These are phyloP conservation scores for Aspergillus nomiae DNA, from an alignment of 2,329 filamentous ascomycete genomes.

Conservation along the genomic window DNA sequence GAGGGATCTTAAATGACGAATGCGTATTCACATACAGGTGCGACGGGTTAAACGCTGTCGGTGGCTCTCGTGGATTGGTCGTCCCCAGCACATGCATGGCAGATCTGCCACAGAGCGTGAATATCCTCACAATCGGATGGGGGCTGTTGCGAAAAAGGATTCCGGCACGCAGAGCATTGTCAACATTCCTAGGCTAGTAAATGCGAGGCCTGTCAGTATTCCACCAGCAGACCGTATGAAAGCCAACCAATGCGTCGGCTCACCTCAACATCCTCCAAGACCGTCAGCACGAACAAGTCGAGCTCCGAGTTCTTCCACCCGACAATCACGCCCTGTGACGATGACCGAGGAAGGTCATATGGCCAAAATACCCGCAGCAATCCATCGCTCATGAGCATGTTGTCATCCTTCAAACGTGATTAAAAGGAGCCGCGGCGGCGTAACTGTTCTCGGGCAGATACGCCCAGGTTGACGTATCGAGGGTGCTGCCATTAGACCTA, in stretches of 20 bases:
- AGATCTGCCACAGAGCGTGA: conserved; percentile 78
- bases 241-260: conserved; percentile 31
- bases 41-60: conserved; percentile 62
- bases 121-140: conserved; percentile 77
- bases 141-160: conserved; percentile 80
- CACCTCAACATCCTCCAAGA: conserved; percentile 90
- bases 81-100: conserved; percentile 85
- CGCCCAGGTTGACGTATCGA: conserved; percentile 72
- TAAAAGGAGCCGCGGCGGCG: conserved; percentile 93
- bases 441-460: conserved; percentile 94
- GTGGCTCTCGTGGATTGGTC: conserved; percentile 64
- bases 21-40: conserved; percentile 66
- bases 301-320: conserved; percentile 93
- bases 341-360: conserved; percentile 73
- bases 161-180: conserved; percentile 81
- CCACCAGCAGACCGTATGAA: background rate
- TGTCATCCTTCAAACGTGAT: conserved; percentile 53
- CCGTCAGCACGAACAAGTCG: conserved; percentile 86
- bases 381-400: conserved; percentile 71
- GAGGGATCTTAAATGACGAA: conserved; percentile 60
- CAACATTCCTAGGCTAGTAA: conserved; percentile 71
- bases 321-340: conserved; percentile 80
- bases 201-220: conserved; percentile 10
- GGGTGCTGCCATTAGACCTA: conserved; percentile 67
- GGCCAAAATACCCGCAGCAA: conserved; percentile 99